Conservation (phyloP, 148 eudicot genomes). For the Spergularia bocconei region DNA sequence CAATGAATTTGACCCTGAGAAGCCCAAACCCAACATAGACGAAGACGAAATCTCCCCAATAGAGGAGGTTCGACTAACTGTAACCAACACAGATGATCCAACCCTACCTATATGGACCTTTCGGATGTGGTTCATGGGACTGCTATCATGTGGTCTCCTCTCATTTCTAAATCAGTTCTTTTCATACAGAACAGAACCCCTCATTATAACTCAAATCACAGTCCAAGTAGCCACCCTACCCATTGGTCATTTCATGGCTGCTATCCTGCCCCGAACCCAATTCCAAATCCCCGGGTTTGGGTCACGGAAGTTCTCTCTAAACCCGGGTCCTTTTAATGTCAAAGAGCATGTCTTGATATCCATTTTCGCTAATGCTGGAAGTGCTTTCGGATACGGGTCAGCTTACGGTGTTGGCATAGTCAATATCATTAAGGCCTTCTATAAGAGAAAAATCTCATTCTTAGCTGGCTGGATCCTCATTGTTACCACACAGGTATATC, state of each 20-base stretch:
- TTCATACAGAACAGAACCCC: slow-evolving; percentile 79
- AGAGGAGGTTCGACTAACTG: slow-evolving; percentile 88
- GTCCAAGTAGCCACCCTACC: slow-evolving; percentile 81
- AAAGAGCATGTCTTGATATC: slow-evolving; percentile 90
- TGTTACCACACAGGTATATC: slow-evolving; percentile 79
- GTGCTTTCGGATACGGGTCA: slow-evolving; percentile 77
- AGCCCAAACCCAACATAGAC: slow-evolving; percentile 14
- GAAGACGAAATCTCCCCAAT: slow-evolving; percentile 75
- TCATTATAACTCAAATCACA: slow-evolving; percentile 73
- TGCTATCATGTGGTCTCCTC: slow-evolving; percentile 63
- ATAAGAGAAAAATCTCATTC: slow-evolving; percentile 62
- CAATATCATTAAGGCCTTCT: slow-evolving; percentile 73
- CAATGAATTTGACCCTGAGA: slow-evolving; percentile 32
- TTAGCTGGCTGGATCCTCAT: slow-evolving; percentile 86
- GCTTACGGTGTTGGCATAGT: slow-evolving; percentile 84
- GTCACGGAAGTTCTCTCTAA: slow-evolving; percentile 47
- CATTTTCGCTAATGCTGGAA: slow-evolving; percentile 85
- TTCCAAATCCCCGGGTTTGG: slow-evolving; percentile 68
- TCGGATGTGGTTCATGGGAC: slow-evolving; percentile 89
- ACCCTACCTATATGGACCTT: slow-evolving; percentile 91
- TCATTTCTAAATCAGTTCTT: slow-evolving; percentile 91
- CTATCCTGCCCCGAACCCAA: slow-evolving; percentile 45
- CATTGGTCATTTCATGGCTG: slow-evolving; percentile 67
- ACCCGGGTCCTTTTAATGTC: slow-evolving; percentile 92
- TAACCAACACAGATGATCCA: slow-evolving; percentile 76